Conservation (phyloP, 164 flowering plant species). For the Aristolochia fimbriata region DNA sequence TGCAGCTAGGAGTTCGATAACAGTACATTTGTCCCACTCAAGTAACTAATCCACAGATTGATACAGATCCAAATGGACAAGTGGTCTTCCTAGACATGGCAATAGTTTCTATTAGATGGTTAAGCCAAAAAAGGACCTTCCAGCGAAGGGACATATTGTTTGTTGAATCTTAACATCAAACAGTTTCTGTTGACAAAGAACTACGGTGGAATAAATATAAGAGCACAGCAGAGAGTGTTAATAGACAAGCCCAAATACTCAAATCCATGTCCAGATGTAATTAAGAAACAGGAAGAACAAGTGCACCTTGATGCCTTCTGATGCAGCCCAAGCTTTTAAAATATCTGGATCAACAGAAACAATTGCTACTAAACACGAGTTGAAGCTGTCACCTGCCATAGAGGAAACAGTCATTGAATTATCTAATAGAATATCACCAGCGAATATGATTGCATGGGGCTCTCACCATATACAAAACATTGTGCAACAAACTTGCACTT, state of each 20-base stretch:
- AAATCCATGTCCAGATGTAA: background rate
- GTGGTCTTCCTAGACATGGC: too few species aligned
- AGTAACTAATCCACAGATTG: too few species aligned
- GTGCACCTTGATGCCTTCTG: slow-evolving; percentile 65
- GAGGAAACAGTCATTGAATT: background rate
- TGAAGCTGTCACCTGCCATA: slow-evolving; percentile 76
- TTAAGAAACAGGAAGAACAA: background rate
- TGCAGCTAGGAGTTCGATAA: too few species aligned
- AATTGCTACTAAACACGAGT: slow-evolving; percentile 75
- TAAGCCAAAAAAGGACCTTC: too few species aligned
- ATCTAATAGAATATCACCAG: background rate
- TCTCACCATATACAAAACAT: slow-evolving; percentile 87
- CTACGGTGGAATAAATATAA: background rate
- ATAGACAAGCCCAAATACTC: background rate
- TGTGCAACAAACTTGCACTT: slow-evolving; percentile 85
- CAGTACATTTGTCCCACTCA: too few species aligned
- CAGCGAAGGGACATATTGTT: background rate
- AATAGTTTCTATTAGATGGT: too few species aligned
- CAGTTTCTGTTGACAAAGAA: background rate
- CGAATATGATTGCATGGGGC: background rate
- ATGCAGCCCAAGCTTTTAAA: slow-evolving; percentile 66
- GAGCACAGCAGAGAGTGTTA: too few species aligned
- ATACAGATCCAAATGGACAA: too few species aligned
- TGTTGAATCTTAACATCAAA: background rate
- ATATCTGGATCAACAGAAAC: slow-evolving; percentile 68